Percentiles rank a stretch among this genome's conserved stretches.
Conservation (phyloP, 2,329 filamentous ascomycete species). For the Didymellaceae sp. region DNA sequence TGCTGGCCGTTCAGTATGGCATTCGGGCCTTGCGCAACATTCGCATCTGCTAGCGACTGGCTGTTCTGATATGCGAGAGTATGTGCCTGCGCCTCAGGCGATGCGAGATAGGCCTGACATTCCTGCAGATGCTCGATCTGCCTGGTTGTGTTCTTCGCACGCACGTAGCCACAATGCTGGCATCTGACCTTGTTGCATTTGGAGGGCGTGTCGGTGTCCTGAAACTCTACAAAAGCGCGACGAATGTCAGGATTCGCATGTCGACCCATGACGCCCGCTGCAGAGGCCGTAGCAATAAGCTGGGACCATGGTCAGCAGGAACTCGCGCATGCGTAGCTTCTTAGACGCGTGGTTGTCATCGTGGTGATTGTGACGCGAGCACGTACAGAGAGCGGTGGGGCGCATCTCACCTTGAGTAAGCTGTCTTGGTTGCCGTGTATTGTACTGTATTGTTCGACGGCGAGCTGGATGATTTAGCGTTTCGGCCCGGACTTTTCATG, state of each 20-base stretch:
- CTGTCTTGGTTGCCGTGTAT: conserved; percentile 17
- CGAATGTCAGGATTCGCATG: conserved; percentile 53
- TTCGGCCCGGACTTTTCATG: not conserved
- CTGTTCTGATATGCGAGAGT: conserved; percentile 27
- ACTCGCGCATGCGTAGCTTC: no score
- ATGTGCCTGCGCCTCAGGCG: conserved; percentile 52
- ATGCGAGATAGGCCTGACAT: conserved; percentile 54
- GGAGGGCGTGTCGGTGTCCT: conserved; percentile 50
- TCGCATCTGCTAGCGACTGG: conserved; percentile 24
- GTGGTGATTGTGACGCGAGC: not conserved
- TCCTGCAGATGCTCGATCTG: conserved; percentile 58
- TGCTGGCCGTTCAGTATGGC: conserved; percentile 55
- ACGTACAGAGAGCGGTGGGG: not conserved
- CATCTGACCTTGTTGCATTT: conserved; percentile 59
- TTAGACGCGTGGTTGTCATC: not conserved
- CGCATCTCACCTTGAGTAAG: conserved; percentile 16
- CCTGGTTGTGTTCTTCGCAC: conserved; percentile 59
- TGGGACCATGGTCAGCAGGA: conserved; percentile 25
- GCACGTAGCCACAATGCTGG: conserved; percentile 56
- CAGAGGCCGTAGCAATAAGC: conserved; percentile 1
- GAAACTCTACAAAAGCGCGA: conserved; percentile 47
- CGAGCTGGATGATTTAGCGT: not conserved
- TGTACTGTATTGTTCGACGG: conserved; percentile 9
- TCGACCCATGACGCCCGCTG: conserved; percentile 32
- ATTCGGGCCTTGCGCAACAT: conserved; percentile 28